Percentiles rank a stretch among this genome's conserved stretches.
Evolutionary conservation across 2,329 filamentous ascomycete species (phyloP).

Genomic region (Aspergillus sp.): DNA sequence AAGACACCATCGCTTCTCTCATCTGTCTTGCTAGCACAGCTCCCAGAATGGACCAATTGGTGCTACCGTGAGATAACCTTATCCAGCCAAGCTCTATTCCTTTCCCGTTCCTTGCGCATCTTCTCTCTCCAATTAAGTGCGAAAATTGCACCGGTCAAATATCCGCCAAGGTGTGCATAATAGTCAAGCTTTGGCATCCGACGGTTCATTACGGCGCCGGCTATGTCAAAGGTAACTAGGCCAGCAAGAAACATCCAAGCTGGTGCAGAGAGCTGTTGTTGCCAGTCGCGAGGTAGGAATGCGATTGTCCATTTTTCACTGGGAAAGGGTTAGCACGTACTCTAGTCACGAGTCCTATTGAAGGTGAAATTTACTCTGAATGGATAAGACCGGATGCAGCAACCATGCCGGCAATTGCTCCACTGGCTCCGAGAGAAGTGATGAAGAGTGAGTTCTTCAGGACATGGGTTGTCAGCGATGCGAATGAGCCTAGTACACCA

Average conservation of each 20-base stretch:
- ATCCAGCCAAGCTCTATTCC: conserved; percentile 19
- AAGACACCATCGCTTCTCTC: too few species aligned
- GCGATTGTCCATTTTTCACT: conserved; percentile 44
- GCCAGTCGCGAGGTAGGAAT: conserved; percentile 41
- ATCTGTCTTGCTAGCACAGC: background rate
- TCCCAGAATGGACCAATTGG: background rate
- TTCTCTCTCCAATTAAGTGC: conserved; percentile 16
- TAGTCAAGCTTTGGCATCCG: conserved; percentile 38
- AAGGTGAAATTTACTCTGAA: conserved; percentile 36
- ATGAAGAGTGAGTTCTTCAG: conserved; percentile 43
- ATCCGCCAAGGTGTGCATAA: conserved; percentile 45
- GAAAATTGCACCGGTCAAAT: conserved; percentile 34
- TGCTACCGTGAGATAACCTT: conserved; percentile 1
- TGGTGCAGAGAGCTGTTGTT: conserved; percentile 43
- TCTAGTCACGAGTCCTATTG: background rate
- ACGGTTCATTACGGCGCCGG: conserved; percentile 32
- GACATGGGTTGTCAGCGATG: conserved; percentile 48
- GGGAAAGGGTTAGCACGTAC: background rate
- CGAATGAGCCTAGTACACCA: conserved; percentile 49
- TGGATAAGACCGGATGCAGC: conserved; percentile 52
- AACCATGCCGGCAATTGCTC: conserved; percentile 50
- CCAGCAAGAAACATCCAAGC: conserved; percentile 39
- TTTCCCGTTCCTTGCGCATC: conserved; percentile 9
- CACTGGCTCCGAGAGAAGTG: conserved; percentile 54
- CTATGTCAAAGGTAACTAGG: conserved; percentile 38